Evolutionary conservation across 768 basidiomycete genomes (phyloP).

Genomic region (Galerina sulciceps): DNA sequence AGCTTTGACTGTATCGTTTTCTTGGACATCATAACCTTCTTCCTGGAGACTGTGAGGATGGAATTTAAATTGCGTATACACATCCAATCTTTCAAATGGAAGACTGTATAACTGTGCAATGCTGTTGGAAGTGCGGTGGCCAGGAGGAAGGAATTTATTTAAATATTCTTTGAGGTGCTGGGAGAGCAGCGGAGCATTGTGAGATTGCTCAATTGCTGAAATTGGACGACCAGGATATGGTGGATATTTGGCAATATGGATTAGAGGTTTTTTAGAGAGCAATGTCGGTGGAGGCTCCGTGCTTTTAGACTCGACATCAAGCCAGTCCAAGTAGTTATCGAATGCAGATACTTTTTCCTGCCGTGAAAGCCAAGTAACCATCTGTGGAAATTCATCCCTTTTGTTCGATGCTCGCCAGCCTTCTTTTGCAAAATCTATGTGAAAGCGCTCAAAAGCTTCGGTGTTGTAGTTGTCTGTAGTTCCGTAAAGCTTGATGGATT

Average conservation of each 20-base stretch:
- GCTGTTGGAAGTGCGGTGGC: neutral
- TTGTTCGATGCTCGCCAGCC: slow-evolving; percentile 29
- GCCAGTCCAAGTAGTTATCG: neutral
- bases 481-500: slow-evolving; percentile 29
- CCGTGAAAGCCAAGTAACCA: slow-evolving; percentile 37
- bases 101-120: neutral
- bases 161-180: slow-evolving; percentile 23
- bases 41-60: slow-evolving; percentile 19
- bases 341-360: slow-evolving; percentile 32
- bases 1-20: slow-evolving; percentile 18
- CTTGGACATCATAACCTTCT: slow-evolving; percentile 2
- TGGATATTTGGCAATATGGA: slow-evolving; percentile 10
- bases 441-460: slow-evolving; percentile 36
- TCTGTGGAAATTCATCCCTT: slow-evolving; percentile 34
- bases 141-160: slow-evolving; percentile 25
- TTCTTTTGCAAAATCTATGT: slow-evolving; percentile 43
- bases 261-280: neutral
- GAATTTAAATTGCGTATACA: slow-evolving; percentile 24
- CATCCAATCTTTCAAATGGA: slow-evolving; percentile 21
- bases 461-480: slow-evolving; percentile 35
- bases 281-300: neutral
- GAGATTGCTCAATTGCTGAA: neutral
- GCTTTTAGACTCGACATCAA: neutral
- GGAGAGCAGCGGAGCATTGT: slow-evolving; percentile 25
- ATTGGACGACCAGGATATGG: slow-evolving; percentile 17